Conservation (phyloP, 2,329 filamentous ascomycete genomes). For the Fusarium musae region DNA sequence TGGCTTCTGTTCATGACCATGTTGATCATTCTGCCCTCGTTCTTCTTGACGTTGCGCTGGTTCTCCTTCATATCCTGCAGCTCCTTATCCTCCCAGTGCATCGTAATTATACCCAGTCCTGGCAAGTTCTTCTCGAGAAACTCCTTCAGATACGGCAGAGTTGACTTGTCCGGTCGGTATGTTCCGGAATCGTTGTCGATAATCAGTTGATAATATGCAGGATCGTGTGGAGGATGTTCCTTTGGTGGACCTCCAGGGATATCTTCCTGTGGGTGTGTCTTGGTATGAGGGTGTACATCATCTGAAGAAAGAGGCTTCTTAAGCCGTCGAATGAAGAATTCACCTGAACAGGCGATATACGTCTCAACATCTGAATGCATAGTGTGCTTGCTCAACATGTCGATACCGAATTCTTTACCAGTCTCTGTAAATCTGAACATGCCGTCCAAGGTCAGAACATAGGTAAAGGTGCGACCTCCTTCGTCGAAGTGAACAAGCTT, state of each 20-base stretch:
- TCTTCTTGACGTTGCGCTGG: slow-evolving; percentile 80
- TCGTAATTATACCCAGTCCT: slow-evolving; percentile 76
- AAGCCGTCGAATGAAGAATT: slow-evolving; percentile 87
- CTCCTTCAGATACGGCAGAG: slow-evolving; percentile 75
- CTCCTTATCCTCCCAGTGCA: slow-evolving; percentile 82
- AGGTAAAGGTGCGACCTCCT: slow-evolving; percentile 89
- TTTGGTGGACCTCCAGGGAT: slow-evolving; percentile 59
- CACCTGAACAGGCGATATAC: slow-evolving; percentile 91
- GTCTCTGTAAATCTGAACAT: slow-evolving; percentile 94
- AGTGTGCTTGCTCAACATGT: slow-evolving; percentile 92
- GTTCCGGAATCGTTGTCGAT: slow-evolving; percentile 98
- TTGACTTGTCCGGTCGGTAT: slow-evolving; percentile 84
- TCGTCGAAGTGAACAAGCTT: slow-evolving; percentile 88
- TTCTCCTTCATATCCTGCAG: slow-evolving; percentile 80
- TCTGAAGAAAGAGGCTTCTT: slow-evolving; percentile 58
- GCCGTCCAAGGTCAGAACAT: slow-evolving; percentile 88
- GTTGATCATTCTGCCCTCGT: slow-evolving; percentile 61
- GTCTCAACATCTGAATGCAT: slow-evolving; percentile 95
- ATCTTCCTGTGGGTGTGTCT: slow-evolving; percentile 64
- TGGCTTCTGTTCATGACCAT: slow-evolving; percentile 68
- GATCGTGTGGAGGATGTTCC: slow-evolving; percentile 57
- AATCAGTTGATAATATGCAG: slow-evolving; percentile 79
- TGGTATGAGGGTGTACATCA: slow-evolving; percentile 55
- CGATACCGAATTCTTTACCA: slow-evolving; percentile 93
- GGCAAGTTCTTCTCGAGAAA: slow-evolving; percentile 81